phyloP scores from a whole-genome alignment of 1,284 basidiomycete genomes.

The Irpex lacteus region DNA sequence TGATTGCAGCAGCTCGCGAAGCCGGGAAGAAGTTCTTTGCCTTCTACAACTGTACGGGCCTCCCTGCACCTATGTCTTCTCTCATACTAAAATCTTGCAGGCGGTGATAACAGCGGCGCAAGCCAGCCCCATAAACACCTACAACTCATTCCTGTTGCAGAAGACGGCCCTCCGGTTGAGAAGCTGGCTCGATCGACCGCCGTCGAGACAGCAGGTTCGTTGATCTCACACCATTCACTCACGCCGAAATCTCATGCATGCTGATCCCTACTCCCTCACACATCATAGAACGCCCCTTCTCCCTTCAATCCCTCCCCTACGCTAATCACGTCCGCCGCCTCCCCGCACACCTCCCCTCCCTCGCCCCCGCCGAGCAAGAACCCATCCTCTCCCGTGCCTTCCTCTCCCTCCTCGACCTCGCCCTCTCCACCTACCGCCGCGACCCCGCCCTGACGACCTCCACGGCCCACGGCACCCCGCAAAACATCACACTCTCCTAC shows the following conservation, averaged over 20 bases:
- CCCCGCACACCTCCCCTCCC: slow-evolving; percentile 45
- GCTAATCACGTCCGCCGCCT: slow-evolving; percentile 77
- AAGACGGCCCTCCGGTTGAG: slow-evolving; percentile 73
- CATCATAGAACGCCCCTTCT: slow-evolving; percentile 65
- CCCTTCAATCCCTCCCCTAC: slow-evolving; percentile 67
- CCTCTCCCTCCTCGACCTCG: slow-evolving; percentile 74
- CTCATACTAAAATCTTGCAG: slow-evolving; percentile 31
- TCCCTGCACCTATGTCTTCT: neutral
- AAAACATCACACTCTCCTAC: slow-evolving; percentile 64
- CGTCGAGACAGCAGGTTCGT: slow-evolving; percentile 59
- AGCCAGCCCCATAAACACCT: slow-evolving; percentile 88
- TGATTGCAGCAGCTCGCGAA: slow-evolving; percentile 68
- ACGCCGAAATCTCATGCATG: too few relatives aligned
- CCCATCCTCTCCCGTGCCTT: slow-evolving; percentile 61
- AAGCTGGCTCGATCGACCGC: slow-evolving; percentile 53
- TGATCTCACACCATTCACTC: neutral
- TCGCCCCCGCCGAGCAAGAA: slow-evolving; percentile 49
- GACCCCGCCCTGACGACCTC: slow-evolving; percentile 35
- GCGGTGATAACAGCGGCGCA: slow-evolving; percentile 79
- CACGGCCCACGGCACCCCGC: slow-evolving; percentile 34
- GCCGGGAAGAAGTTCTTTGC: slow-evolving; percentile 62
- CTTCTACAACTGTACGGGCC: slow-evolving; percentile 77
- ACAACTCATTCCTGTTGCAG: slow-evolving; percentile 72
- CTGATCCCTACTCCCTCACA: slow-evolving; percentile 1
- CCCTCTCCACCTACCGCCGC: slow-evolving; percentile 72